Evolutionary conservation across 768 basidiomycete genomes (phyloP), one percentile per base, ranked within the genome.

Genomic region (Phylloporus scabripes): DNA sequence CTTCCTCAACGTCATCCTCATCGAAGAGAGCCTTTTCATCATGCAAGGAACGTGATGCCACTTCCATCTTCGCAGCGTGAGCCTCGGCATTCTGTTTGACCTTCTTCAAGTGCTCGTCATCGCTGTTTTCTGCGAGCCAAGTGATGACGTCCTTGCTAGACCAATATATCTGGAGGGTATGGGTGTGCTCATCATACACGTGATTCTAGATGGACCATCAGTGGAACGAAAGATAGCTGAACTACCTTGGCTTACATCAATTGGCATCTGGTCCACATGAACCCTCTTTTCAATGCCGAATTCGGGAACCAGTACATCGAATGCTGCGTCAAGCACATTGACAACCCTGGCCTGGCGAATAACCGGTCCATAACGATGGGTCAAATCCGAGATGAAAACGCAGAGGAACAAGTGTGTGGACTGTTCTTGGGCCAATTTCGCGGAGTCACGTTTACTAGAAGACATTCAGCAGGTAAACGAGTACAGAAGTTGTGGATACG

Each of bases 211-310:
- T 21, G 24, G 9, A 33, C n/a, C 15, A 53, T 72, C 26, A 69
- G 56, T 21, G 14, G n/a, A 12, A 7, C 9, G 17, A 15, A 34
- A 39, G 8, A 46, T 44, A 12, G 5, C 38, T 28, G 1, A 39
- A 46, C 37, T 18, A 34, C 18, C 11, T 40, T 23, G 8, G 69
- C 85, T 70, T 62, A 93, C 92, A 56, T 96, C 92, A 50, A 96
- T 91, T 21, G 96, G 95, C 91, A 99, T 96, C 70, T 98, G 93
- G 64, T 98, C 96, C 36, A 94, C 91, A 60, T 98, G 96, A 3
- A 98, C 94, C 32, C 96, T 81, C 75, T 99, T 99, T 74, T 99
- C 96, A 58, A 99, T 97, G 28, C 95, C 92, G 63, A 98, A 98
- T 67, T 98, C 96, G 36, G 92, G 88, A 11, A 98, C 83, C 28